Evolutionary conservation across 345 rosid genomes (phyloP).

Genomic region (Gossypium sturtianum): DNA sequence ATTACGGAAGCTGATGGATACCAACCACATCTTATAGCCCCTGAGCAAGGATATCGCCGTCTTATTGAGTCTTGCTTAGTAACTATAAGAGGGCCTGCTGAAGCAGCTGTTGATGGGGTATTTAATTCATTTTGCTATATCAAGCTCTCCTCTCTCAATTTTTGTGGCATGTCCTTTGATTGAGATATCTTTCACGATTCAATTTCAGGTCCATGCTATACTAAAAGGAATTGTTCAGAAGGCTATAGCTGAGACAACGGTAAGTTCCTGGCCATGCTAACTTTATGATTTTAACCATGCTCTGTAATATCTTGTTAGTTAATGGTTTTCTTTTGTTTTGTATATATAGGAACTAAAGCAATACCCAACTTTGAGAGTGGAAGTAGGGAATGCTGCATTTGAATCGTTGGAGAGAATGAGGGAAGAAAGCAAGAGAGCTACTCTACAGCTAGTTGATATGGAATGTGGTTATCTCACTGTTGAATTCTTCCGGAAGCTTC

Average conservation of each 20-base stretch:
- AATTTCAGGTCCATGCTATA: conserved; percentile 66
- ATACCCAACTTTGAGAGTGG: conserved; percentile 81
- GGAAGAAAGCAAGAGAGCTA: conserved; percentile 86
- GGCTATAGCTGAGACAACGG: conserved; percentile 60
- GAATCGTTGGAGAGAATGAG: conserved; percentile 87
- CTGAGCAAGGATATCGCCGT: conserved; percentile 94
- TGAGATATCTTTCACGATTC: conserved; percentile 7
- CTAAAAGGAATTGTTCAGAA: conserved; percentile 84
- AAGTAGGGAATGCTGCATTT: conserved; percentile 74
- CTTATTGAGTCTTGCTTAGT: conserved; percentile 85
- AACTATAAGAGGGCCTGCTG: conserved; percentile 88
- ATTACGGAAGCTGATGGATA: conserved; percentile 98
- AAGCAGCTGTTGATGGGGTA: conserved; percentile 96
- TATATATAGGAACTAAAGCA: conserved; percentile 76
- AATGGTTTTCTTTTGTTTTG: neutral
- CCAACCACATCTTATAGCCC: conserved; percentile 97
- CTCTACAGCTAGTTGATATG: conserved; percentile 87
- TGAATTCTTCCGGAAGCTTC: conserved; percentile 94
- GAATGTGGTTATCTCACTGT: conserved; percentile 88
- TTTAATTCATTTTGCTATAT: neutral
- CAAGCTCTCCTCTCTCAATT: neutral
- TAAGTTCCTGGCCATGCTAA: conserved; percentile 26
- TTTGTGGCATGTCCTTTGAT: conserved; percentile 3
- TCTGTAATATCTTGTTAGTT: neutral
- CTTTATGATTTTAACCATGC: neutral